Evolutionary conservation across 1,284 basidiomycete species (phyloP), one percentile per base, ranked within the genome.

Genomic region (Melanopsichium pennsylvanicum): DNA sequence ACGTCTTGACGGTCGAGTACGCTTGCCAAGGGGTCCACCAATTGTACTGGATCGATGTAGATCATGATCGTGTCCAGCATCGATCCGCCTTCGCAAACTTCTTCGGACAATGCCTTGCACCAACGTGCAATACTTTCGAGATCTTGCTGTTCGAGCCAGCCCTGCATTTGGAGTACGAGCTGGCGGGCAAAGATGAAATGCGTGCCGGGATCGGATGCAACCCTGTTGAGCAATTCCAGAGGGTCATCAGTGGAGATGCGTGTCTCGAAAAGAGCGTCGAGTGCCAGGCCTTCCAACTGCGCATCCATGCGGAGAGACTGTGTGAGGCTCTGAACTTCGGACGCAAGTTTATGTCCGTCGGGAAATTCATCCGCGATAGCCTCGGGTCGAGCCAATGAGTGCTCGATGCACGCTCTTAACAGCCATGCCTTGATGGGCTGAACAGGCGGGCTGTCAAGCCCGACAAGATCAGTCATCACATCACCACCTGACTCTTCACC

Each of bases 391-490:
- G 61, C 57, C 0, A 72, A 50, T 4, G 49, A 48, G 46, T 56
- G 57, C 39, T 72, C 70, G 37, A 70, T 66, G 29, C 59, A 57
- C 0, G 70, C 58, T 6, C 70, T 51, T 10, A 72, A 47, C 16
- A 72, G 48, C 46, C 50, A 60, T 1, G 70, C 70, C 34, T 61
- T 62, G 41, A 72, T 57, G 1, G 70, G 64, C 31, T 61, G 67
- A 4, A 38, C 27, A 2, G 57, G 50, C 11, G 70, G 62, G 1
- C 54, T 56, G 36, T 70, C 67, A 12, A 55, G 19, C 7, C 61
- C 67, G 0, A 70, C 18, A 1, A 72, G 49, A 13, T 60, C 63
- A 5, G 38, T 4, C 45, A 46, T 42, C 25, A 31, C 16, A n/a
- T 27, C 41, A 12, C 25, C 23, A 23, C 37, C 27, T n/a, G 19